Base-by-base conservation (phyloP, 441 rosid species). In the Jatropha podagrica region DNA sequence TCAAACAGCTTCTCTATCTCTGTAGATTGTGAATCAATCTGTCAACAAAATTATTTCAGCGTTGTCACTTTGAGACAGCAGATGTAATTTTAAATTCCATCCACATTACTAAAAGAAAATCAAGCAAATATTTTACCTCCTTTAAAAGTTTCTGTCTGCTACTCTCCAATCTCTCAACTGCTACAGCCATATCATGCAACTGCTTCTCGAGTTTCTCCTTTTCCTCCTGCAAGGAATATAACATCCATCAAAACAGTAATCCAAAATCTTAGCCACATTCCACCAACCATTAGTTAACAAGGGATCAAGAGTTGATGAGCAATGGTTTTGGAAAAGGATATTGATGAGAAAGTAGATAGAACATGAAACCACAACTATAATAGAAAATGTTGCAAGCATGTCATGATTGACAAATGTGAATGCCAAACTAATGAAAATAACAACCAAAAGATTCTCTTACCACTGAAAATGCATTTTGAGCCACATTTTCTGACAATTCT, bases 181-280 rank as follows among this genome's bases (percentile, higher is more conserved):
- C 97, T 51, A 92, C 89, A 81, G 99, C 98, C 99, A 96, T 84
- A 83, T 94, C 94, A 80, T 94, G 98, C 85, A 96, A 84, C 88
- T 90, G 96, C 83, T 84, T 91, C 91, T 94, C 99, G 64, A 92
- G 86, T 83, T 83, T 88, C 84, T 91, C 96, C 81, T 88, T 90
- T 62, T 90, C 97, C 83, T 91, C 97, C 97, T 96, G 82, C 81
- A 83, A 77, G 60, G 63, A 5, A 72, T 75, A 69, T 17, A 37
- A 68, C 69, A 69, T 54, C 63, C 60, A 61, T 66, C 73, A 69
- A 42, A 12, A 65, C 44, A 60, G n/a, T 46, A 69, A 12, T 44
- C 18, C 41, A 58, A 78, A 62, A 74, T 38, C 40, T 65, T 49
- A 37, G 41, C n/a, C 62, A 37, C 32, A 60, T 18, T 48, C 17